Base-by-base conservation (phyloP, 2,329 filamentous ascomycete species). In the Colletotrichum spinosum region DNA sequence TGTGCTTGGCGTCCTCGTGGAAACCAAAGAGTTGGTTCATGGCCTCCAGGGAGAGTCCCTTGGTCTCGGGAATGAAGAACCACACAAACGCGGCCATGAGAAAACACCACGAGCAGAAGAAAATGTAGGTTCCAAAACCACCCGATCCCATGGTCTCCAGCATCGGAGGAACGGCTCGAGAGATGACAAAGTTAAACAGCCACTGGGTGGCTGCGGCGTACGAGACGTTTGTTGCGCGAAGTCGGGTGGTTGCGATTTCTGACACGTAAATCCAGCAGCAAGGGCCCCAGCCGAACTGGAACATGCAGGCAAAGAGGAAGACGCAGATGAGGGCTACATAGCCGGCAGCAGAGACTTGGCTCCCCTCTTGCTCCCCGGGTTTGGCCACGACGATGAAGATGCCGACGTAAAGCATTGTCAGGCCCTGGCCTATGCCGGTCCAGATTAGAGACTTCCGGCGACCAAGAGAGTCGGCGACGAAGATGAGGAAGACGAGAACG, bases 311-410 rank as follows among this genome's bases (percentile, higher is more conserved):
- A 70, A 91, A 92, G 15, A 91, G 78, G 78, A 89, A 92, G 61
- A 92, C 88, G 72, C 86, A 89, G 55, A 90, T 84, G 0, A 91
- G 80, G 0, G 89, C 88, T 45, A 90, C 81, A 74, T 91, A 91
- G 9, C 89, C 89, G 25, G 74, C 73, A 8, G 67, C 58, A 59
- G 73, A 68, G 46, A 77, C 73, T 55, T 77, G 77, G 7, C 71
- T 75, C 1, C 76, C 79, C 4, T 75, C 70, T 8, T 54, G 41
- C 6, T 55, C 59, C 11, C 84, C 70, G 0, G 88, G 88, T 0
- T 86, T 85, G 17, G 81, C 78, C 66, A 88, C 83, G 55, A 86
- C 83, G 68, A 90, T 83, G 73, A 90, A 91, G 42, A 90, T 78
- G 9, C 88, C 74, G 4, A 76, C 66, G 57, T 74, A 74, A n/a